Evolutionary conservation across 2,329 filamentous ascomycete species (phyloP), one percentile per base, ranked within the genome.

Genomic region (Chaetomiaceae sp.): DNA sequence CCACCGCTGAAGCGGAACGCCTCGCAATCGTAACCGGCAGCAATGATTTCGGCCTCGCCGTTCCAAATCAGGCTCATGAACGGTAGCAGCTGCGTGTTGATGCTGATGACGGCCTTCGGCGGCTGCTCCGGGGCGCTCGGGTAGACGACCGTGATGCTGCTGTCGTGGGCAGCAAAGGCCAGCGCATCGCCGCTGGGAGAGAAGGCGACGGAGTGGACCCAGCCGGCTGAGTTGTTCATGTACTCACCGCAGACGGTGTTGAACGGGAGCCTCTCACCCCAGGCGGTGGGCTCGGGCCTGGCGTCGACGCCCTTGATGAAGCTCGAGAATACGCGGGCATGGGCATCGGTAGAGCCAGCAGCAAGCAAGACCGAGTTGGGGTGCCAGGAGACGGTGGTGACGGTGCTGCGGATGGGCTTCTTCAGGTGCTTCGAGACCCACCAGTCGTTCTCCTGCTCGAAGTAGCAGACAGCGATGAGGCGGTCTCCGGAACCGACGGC

Each of bases 361-460:
- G 92, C 94, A 21, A 99, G 79, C 29, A 99, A 81, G 14, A 99
- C 94, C 9, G 89, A 95, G 78, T 99, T 99, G 32, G 94, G 94
- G 72, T 99, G 94, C 94, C 94, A 99, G 53, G 87, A 86, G 40
- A 99, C 84, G 14, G 88, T 90, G 51, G 94, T 97, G 65, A 99
- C 92, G 53, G 94, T 99, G 69, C 90, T 96, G 62, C 92, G 88
- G 65, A 99, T 95, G 18, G 94, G 94, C 81, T 97, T 99, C 83
- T 97, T 97, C 67, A 99, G 75, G 73, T 99, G 94, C 79, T 99
- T 99, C 33, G 91, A 96, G 37, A 99, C 92, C 94, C 94, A 99
- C 94, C 94, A 99, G 76, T 99, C 91, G 73, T 99, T 96, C 73
- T 99, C 94, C 70, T 96, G 89, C 68, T 99, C 94, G 64, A 99